Evolutionary conservation across 2,329 filamentous ascomycete genomes (phyloP).

Genomic region (Coleophoma cylindrospora): DNA sequence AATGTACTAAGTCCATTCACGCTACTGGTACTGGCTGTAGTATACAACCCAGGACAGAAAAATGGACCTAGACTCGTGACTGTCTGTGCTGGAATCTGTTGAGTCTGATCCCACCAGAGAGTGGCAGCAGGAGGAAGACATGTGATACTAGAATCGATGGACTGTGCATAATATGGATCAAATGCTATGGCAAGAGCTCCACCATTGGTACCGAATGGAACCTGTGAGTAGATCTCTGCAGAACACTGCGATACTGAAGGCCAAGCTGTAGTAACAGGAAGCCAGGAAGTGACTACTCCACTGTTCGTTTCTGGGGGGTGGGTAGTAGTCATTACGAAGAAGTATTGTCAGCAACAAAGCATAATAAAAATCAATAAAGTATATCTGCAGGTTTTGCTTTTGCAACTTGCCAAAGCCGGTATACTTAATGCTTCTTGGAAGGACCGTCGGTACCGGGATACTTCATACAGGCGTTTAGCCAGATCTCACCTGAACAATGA

Average conservation of each 20-base stretch:
- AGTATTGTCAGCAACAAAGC: not conserved
- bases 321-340: not conserved
- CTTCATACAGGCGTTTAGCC: not conserved
- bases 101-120: slow-evolving; percentile 2
- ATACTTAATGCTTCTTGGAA: not conserved
- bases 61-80: slow-evolving; percentile 1
- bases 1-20: slow-evolving; percentile 1
- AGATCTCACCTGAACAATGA: not conserved
- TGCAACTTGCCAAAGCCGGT: not conserved
- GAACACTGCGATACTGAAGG: not conserved
- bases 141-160: not conserved
- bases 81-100: not conserved
- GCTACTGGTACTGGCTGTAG: slow-evolving; percentile 3
- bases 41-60: not conserved
- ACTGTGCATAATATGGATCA: slow-evolving; percentile 4
- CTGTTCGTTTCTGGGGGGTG: slow-evolving; percentile 1
- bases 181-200: slow-evolving; percentile 1
- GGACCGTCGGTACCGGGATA: not conserved
- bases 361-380: not conserved
- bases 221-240: slow-evolving; percentile 1
- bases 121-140: slow-evolving; percentile 6
- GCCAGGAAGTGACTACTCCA: slow-evolving; percentile 5
- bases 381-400: not conserved
- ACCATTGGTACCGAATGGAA: not conserved
- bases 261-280: slow-evolving; percentile 3